Evolutionary conservation across 1,284 basidiomycete genomes (phyloP).

Genomic region (Takashimella koratensis): DNA sequence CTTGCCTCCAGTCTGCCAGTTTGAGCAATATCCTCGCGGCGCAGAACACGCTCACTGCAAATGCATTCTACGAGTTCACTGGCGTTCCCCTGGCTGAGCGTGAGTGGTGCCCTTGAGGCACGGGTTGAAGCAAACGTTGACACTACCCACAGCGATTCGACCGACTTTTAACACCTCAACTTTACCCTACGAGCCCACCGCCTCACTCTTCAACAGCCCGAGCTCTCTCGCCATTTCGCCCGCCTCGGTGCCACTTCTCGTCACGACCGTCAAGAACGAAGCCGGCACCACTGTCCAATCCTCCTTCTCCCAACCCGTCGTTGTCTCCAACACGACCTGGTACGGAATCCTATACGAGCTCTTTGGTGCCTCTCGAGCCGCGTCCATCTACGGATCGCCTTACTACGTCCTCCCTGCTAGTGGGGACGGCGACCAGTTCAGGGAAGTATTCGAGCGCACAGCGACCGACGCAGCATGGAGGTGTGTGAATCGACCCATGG

Average conservation of each 20-base stretch:
- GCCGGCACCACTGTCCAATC: slow-evolving; percentile 60
- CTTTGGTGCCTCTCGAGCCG: slow-evolving; percentile 56
- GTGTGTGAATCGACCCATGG: slow-evolving; percentile 67
- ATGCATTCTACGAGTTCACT: slow-evolving; percentile 19
- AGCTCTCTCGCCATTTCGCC: slow-evolving; percentile 58
- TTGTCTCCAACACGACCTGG: slow-evolving; percentile 49
- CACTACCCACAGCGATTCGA: slow-evolving; percentile 27
- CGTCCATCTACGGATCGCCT: slow-evolving; percentile 53
- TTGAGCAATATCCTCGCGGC: slow-evolving; percentile 56
- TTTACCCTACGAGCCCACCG: slow-evolving; percentile 53
- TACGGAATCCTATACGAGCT: slow-evolving; percentile 50
- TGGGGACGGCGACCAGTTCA: slow-evolving; percentile 38
- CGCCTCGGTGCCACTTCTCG: slow-evolving; percentile 60
- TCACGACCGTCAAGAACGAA: slow-evolving; percentile 68
- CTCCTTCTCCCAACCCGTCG: slow-evolving; percentile 41
- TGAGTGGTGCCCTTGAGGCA: no score
- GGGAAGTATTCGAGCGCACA: slow-evolving; percentile 58
- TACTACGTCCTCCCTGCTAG: slow-evolving; percentile 54
- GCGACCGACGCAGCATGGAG: slow-evolving; percentile 58
- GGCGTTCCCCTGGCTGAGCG: slow-evolving; percentile 28
- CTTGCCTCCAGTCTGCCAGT: slow-evolving; percentile 57
- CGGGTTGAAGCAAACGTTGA: no score
- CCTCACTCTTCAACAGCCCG: slow-evolving; percentile 60
- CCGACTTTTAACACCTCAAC: slow-evolving; percentile 32
- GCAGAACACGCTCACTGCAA: slow-evolving; percentile 53